Conservation (phyloP, 768 basidiomycete species). For the Podaxis mareebaensis region DNA sequence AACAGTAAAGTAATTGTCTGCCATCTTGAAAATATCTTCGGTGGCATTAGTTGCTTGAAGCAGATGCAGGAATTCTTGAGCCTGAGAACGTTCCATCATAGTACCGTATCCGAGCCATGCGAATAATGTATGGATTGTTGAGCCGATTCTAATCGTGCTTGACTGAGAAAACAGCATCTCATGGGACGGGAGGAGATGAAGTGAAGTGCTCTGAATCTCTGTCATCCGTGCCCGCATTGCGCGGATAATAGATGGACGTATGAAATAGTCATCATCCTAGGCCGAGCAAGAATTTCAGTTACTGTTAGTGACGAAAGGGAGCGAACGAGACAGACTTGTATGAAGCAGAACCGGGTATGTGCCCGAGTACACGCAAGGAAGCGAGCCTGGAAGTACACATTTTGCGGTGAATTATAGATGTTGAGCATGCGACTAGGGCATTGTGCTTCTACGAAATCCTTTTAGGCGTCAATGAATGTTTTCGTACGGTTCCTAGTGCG, state of each 20-base stretch:
- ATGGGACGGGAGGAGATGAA: constrained; percentile 61
- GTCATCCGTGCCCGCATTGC: constrained; percentile 44
- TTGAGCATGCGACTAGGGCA: constrained; percentile 46
- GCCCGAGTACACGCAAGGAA: constrained; percentile 57
- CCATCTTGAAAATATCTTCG: constrained; percentile 58
- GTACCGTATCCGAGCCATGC: constrained; percentile 71
- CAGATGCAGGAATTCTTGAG: constrained; percentile 49
- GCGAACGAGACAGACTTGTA: constrained; percentile 43
- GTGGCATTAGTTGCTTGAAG: constrained; percentile 44
- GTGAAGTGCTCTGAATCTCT: constrained; percentile 27
- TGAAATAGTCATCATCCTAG: constrained; percentile 71
- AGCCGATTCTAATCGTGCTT: constrained; percentile 38
- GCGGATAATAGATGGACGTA: constrained; percentile 57
- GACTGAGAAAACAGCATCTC: constrained; percentile 59
- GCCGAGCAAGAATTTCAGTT: constrained; percentile 9
- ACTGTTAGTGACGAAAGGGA: neutral
- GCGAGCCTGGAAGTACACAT: constrained; percentile 63
- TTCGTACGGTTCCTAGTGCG: neutral
- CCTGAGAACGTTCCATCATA: constrained; percentile 45
- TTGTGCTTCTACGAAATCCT: constrained; percentile 43
- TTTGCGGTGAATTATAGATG: constrained; percentile 58
- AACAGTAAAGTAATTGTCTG: constrained; percentile 70
- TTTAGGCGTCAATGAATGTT: neutral
- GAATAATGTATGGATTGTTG: constrained; percentile 52
- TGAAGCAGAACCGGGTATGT: constrained; percentile 57